Base-by-base conservation (phyloP, 805 yeast species). In the Yarrowia divulgata region DNA sequence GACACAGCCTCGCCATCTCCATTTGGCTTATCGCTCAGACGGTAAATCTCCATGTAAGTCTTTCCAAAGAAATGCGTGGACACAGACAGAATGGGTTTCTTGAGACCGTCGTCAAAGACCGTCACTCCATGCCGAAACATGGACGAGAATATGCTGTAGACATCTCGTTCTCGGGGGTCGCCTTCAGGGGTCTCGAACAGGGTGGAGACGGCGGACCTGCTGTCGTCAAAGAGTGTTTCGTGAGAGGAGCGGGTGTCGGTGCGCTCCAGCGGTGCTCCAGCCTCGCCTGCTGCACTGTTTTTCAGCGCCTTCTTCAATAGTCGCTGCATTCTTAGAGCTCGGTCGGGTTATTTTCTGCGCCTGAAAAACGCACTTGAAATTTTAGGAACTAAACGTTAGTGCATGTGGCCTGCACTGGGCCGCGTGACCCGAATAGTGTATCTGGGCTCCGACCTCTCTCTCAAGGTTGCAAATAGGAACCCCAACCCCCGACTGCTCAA, bases 11-110 rank as follows among this genome's bases (percentile, higher is more conserved):
- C 57, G 39, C 57, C 23, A 8, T 48, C 63, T n/a, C 19, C 14
- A 14, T 39, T 42, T 39, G 29, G 39, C 48, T 16, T 46, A 35
- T 48, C 57, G 46, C 39, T 37, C 55, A 63, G 18, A 3, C 37
- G 52, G 46, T 48, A 63, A 35, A 63, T 63, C 37, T 63, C 68
- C 68, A 63, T 63, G 16, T 63, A 63, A 3, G 68, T 63, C 57
- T 63, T 63, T 35, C 68, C 68, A 39, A 63, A 63, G n/a, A 63
- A 48, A 48, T 48, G 57, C 55, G 68, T 63, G n/a, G 55, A 49
- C 48, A 63, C 68, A 37, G 55, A 48, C 45, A 63, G 48, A 48
- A 63, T 48, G 45, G 68, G 68, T 16, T 23, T 46, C n/a, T 63
- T 63, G 45, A 48, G 68, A 19, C 18, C 57, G 46, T 63, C 66